Evolutionary conservation across 805 yeast genomes (phyloP).

Genomic region (Wickerhamiella sergipiensis): DNA sequence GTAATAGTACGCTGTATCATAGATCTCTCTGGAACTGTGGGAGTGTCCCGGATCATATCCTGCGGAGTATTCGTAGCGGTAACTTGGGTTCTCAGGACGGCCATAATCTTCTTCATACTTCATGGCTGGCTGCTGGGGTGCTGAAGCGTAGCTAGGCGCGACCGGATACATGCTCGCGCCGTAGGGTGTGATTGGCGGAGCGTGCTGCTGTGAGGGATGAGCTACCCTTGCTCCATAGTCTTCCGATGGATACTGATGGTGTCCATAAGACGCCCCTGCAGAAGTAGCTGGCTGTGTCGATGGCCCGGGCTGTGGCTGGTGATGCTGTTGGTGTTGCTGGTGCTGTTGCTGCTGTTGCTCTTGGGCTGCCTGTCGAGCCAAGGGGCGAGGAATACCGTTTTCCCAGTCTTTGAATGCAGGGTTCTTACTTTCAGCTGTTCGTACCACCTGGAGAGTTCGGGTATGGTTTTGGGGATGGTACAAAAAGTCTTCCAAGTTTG

Average conservation of each 20-base stretch:
- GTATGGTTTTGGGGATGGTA: constrained; percentile 24
- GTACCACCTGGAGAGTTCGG: constrained; percentile 24
- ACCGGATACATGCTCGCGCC: background rate
- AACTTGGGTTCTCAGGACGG: background rate
- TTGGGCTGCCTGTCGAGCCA: background rate
- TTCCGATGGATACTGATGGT: background rate
- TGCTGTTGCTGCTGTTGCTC: background rate
- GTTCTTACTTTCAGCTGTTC: constrained; percentile 21
- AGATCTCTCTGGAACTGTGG: background rate
- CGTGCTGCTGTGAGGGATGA: background rate
- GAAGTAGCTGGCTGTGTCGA: background rate
- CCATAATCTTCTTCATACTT: background rate
- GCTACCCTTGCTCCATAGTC: background rate
- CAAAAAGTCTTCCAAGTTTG: constrained; percentile 18
- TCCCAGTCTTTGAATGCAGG: constrained; percentile 11
- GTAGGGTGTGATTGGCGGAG: background rate
- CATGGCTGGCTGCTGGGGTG: background rate
- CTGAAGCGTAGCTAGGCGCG: background rate
- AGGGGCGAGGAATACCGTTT: constrained; percentile 9
- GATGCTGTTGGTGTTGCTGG: background rate
- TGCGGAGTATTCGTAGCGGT: background rate
- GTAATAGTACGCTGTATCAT: background rate
- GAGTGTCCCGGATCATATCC: background rate
- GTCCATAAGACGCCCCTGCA: background rate
- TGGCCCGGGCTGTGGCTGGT: background rate